These are phyloP conservation scores for Oryza brachyantha DNA, from an alignment of 176 grass and related monocot genomes.

Conservation along the genomic window DNA sequence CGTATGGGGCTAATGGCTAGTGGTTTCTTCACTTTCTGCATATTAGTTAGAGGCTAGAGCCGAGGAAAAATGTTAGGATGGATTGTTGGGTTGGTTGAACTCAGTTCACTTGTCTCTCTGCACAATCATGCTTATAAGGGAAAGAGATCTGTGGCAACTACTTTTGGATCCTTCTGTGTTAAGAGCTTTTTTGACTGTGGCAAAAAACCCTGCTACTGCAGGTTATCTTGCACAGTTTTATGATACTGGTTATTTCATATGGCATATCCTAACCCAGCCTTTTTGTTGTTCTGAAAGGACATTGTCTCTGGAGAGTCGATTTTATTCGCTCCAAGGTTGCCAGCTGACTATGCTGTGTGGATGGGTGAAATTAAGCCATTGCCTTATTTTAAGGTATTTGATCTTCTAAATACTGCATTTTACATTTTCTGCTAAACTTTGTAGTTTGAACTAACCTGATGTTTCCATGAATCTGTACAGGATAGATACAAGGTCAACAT, in stretches of 20 bases:
- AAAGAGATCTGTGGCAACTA: background rate
- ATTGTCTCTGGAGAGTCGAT: conserved; percentile 72
- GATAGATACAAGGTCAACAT: conserved; percentile 77
- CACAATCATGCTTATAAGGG: background rate
- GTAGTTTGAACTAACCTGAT: conserved; percentile 12
- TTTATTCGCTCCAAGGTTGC: conserved; percentile 86
- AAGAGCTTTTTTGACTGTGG: background rate
- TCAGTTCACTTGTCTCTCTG: background rate
- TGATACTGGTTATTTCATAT: background rate
- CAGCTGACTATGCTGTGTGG: conserved; percentile 95
- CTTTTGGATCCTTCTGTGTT: background rate
- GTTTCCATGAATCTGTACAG: conserved; percentile 35
- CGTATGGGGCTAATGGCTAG: background rate
- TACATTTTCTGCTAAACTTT: background rate
- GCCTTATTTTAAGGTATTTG: conserved; percentile 60
- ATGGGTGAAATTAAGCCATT: conserved; percentile 86
- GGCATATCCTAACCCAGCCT: background rate
- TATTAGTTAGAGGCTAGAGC: background rate
- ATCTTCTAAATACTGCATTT: background rate
- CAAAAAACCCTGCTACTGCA: background rate
- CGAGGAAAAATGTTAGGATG: background rate
- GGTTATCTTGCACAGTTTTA: background rate
- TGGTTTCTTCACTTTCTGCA: background rate
- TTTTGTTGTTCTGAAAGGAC: conserved; percentile 56
- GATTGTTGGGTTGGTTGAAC: background rate